phyloP scores from a whole-genome alignment of 192 early-diverging fungal species.

The Backusella morwellensis region DNA sequence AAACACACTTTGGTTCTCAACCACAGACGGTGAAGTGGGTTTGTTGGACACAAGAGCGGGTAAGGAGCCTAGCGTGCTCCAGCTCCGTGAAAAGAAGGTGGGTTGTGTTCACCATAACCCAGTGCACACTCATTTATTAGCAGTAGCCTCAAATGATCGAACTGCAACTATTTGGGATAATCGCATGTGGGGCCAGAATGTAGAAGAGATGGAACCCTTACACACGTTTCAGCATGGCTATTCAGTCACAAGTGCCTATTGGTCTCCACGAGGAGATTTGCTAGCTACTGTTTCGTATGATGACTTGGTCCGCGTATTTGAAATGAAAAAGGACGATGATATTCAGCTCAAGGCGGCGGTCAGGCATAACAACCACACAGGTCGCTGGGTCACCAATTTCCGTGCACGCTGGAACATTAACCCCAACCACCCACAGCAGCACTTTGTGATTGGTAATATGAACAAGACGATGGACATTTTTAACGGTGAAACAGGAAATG shows the following conservation, averaged over 20 bases:
- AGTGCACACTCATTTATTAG: constrained; percentile 41
- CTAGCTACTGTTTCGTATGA: constrained; percentile 58
- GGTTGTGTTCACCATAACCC: constrained; percentile 63
- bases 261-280: constrained; percentile 58
- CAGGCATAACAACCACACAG: constrained; percentile 61
- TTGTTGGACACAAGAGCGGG: constrained; percentile 47
- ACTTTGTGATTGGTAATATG: constrained; percentile 69
- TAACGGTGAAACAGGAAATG: constrained; percentile 50
- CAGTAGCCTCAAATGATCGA: constrained; percentile 52
- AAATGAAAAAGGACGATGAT: not conserved
- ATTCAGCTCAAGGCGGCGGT: constrained; percentile 28
- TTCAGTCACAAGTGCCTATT: constrained; percentile 62
- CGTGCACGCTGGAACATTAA: constrained; percentile 58
- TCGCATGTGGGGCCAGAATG: constrained; percentile 38
- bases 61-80: constrained; percentile 12
- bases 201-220: constrained; percentile 32
- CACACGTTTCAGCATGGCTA: constrained; percentile 44
- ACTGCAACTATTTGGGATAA: constrained; percentile 62
- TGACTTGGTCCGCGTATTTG: constrained; percentile 52
- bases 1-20: constrained; percentile 50
- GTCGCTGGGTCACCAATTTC: constrained; percentile 67
- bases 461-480: constrained; percentile 58
- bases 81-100: constrained; percentile 54
- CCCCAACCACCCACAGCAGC: constrained; percentile 30
- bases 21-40: constrained; percentile 48